A percentile compares a stretch with the other conserved stretches of the same genome.
Evolutionary conservation across 768 basidiomycete species (phyloP).

Genomic region (Pulveroboletus sp.): DNA sequence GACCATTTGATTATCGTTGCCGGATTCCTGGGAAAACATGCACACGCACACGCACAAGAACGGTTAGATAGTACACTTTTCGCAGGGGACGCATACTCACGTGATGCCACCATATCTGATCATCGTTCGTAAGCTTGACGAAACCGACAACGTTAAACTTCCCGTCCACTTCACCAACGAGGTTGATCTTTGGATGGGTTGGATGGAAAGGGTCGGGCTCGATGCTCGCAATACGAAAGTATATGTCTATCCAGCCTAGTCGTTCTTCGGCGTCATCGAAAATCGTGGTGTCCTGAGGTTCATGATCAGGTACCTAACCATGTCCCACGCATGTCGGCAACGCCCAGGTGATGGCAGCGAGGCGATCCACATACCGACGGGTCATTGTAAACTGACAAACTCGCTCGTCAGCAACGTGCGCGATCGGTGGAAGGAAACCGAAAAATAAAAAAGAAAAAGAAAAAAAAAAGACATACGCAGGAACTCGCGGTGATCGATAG

Average conservation of each 20-base stretch:
- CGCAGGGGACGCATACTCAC: constrained; percentile 34
- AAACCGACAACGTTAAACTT: constrained; percentile 48
- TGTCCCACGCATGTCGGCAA: constrained; percentile 1
- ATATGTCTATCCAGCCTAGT: constrained; percentile 45
- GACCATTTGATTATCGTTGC: constrained; percentile 47
- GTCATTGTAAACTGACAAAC: constrained; percentile 45
- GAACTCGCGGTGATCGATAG: constrained; percentile 63
- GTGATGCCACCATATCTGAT: constrained; percentile 59
- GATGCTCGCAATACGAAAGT: constrained; percentile 38
- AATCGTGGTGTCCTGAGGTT: constrained; percentile 38
- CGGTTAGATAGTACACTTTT: too few relatives aligned
- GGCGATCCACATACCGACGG: constrained; percentile 21
- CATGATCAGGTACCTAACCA: constrained; percentile 26
- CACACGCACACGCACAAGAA: background rate
- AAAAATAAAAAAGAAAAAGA: background rate
- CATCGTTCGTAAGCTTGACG: constrained; percentile 53
- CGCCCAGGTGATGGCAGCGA: background rate
- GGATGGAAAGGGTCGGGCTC: constrained; percentile 46
- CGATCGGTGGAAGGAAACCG: background rate
- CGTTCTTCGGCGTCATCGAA: constrained; percentile 52
- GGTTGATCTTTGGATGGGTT: constrained; percentile 48
- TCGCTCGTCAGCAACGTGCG: constrained; percentile 3
- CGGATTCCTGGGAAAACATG: constrained; percentile 37
- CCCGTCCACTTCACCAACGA: constrained; percentile 48
- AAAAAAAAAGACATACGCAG: constrained; percentile 41